A percentile compares a stretch with the other conserved stretches of the same genome.
Conservation (phyloP, 768 basidiomycete genomes). For the Phanerochaete carnosa region DNA sequence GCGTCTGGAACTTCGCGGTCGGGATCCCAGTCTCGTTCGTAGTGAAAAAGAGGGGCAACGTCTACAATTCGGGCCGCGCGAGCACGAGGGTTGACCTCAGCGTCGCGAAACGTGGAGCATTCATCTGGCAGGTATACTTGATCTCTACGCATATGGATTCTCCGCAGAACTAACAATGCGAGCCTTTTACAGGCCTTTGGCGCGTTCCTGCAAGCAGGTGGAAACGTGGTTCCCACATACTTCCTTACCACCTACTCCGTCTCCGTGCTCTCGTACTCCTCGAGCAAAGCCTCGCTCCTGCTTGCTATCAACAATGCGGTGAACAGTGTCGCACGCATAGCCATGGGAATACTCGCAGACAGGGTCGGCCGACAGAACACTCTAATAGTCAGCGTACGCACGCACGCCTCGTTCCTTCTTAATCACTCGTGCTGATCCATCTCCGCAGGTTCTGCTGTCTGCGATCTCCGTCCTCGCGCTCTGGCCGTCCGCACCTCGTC, state of each 20-base stretch:
- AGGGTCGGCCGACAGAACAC: conserved; percentile 43
- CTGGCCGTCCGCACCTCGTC: conserved; percentile 38
- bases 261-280: conserved; percentile 37
- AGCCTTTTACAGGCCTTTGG: conserved; percentile 36
- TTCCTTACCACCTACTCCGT: conserved; percentile 41
- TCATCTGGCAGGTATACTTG: conserved; percentile 34
- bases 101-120: conserved; percentile 38
- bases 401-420: too few relatives aligned
- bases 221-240: conserved; percentile 42
- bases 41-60: conserved; percentile 24
- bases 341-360: conserved; percentile 41
- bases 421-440: too few relatives aligned
- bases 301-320: conserved; percentile 41
- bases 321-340: conserved; percentile 38
- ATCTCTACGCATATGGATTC: not conserved
- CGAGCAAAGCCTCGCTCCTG: conserved; percentile 34
- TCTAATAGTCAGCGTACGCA: conserved; percentile 34
- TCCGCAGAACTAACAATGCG: not conserved
- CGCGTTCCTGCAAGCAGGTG: conserved; percentile 41
- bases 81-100: conserved; percentile 32
- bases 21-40: conserved; percentile 36
- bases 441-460: conserved; percentile 35
- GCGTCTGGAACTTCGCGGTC: conserved; percentile 37
- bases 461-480: conserved; percentile 36
- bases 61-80: conserved; percentile 2